A percentile compares a stretch with the other conserved stretches of the same genome.
phyloP scores from a whole-genome alignment of 805 yeast species.

The Hanseniaspora vineae region DNA sequence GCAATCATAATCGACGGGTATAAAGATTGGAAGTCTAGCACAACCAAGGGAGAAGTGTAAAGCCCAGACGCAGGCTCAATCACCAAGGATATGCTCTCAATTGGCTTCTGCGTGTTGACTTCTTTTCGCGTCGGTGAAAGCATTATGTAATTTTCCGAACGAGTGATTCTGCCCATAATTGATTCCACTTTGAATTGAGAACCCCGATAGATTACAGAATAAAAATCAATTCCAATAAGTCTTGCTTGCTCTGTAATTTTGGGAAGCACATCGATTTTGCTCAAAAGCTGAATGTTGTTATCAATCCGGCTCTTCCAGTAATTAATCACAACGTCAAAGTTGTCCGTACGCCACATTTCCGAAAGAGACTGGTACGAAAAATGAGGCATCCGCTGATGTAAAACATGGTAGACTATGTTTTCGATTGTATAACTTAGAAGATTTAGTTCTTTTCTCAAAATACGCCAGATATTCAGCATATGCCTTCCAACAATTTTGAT shows the following conservation, averaged over 20 bases:
- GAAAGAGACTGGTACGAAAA: slow-evolving; percentile 39
- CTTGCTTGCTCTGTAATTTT: slow-evolving; percentile 75
- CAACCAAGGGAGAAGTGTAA: slow-evolving; percentile 81
- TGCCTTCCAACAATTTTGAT: slow-evolving; percentile 70
- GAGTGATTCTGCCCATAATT: slow-evolving; percentile 57
- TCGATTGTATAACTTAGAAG: slow-evolving; percentile 64
- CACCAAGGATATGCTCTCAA: slow-evolving; percentile 79
- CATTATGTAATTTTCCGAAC: slow-evolving; percentile 58
- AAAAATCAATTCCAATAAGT: slow-evolving; percentile 78
- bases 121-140: slow-evolving; percentile 70
- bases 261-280: slow-evolving; percentile 50
- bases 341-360: slow-evolving; percentile 25
- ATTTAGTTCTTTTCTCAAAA: slow-evolving; percentile 47
- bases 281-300: slow-evolving; percentile 32
- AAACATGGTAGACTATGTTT: slow-evolving; percentile 52
- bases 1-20: slow-evolving; percentile 92
- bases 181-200: slow-evolving; percentile 94
- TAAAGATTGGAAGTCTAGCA: slow-evolving; percentile 83
- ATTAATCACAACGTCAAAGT: slow-evolving; percentile 28
- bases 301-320: slow-evolving; percentile 31
- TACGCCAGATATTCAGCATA: slow-evolving; percentile 74
- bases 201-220: slow-evolving; percentile 78
- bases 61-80: slow-evolving; percentile 84
- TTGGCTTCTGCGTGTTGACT: slow-evolving; percentile 72
- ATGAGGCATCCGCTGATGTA: slow-evolving; percentile 59